Evolutionary conservation across 2,329 filamentous ascomycete species (phyloP), one percentile per base, ranked within the genome.

Genomic region (Diaporthe sp.): DNA sequence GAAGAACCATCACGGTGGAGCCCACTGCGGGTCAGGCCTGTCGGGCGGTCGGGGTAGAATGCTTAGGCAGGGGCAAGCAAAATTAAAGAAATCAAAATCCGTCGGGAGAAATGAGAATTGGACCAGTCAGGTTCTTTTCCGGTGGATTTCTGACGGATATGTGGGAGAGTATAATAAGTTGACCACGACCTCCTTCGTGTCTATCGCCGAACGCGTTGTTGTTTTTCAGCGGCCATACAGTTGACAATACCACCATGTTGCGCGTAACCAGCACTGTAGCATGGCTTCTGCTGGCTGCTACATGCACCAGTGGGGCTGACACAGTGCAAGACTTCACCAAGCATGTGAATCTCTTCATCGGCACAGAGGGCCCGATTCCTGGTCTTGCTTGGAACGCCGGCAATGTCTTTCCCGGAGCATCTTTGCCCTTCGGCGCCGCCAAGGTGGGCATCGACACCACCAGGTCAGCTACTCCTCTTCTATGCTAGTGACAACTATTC

Each of bases 401-500:
- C 22, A 88, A 88, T 77, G 87, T 85, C 0, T 89, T 89, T 71
- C 87, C 87, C 0, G 87, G 87, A n/a, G 85, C 87, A n/a, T 85
- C 83, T 46, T 79, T 85, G 53, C 87, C 87, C 0, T 81, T 88
- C 49, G 87, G 87, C 51, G 85, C 88, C 77, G 85, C 87, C 60
- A 88, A 88, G 80, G 81, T 88, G 7, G 87, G 87, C 10, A 88
- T 90, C 77, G 85, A 86, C 44, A 90, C 90, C 77, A 90, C 88
- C 3, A 89, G 89, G 15, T 90, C 88, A 15, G 61, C 19, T 17
- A 1, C 19, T 19, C 12, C 44, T 37, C 9, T 46, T 5, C 28
- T 25, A 31, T 51, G 10, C 2, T 19, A 37, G n/a, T n/a, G 7
- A 5, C 4, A 19, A 13, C 1, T 17, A 49, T 25, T 19, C 61